Conservation (phyloP, 2,329 filamentous ascomycete genomes). For the Colletotrichum paranaense region DNA sequence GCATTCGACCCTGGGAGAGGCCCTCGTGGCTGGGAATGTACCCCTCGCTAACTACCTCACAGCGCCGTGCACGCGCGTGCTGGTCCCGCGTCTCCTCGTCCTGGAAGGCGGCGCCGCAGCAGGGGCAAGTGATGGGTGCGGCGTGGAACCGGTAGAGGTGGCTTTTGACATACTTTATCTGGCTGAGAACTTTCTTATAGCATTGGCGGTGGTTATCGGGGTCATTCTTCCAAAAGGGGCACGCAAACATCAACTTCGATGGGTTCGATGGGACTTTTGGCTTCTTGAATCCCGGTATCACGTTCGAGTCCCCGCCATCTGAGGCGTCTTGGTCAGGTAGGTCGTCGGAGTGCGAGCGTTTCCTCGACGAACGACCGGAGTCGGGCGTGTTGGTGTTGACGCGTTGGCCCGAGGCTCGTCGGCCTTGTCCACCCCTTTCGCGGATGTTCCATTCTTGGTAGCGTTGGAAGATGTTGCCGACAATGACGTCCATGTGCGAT, state of each 20-base stretch:
- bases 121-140: constrained; percentile 42
- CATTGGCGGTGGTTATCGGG: constrained; percentile 41
- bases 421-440: constrained; percentile 4
- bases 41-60: background rate
- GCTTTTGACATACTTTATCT: constrained; percentile 45
- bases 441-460: background rate
- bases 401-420: background rate
- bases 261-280: background rate
- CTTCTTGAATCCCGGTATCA: background rate
- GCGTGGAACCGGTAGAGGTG: constrained; percentile 42
- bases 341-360: constrained; percentile 6
- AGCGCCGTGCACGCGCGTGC: constrained; percentile 35
- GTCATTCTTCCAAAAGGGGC: constrained; percentile 46
- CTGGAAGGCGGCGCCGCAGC: constrained; percentile 39
- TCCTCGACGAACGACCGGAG: constrained; percentile 10
- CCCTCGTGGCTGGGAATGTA: background rate
- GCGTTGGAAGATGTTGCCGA: background rate
- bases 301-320: background rate
- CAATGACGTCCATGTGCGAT: background rate
- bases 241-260: constrained; percentile 36
- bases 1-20: constrained; percentile 35
- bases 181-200: constrained; percentile 41
- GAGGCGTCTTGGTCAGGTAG: background rate
- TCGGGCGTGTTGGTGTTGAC: background rate
- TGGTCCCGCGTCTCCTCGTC: constrained; percentile 37